Conservation (phyloP, 2,329 filamentous ascomycete species). For the Xylariaceae sp. region DNA sequence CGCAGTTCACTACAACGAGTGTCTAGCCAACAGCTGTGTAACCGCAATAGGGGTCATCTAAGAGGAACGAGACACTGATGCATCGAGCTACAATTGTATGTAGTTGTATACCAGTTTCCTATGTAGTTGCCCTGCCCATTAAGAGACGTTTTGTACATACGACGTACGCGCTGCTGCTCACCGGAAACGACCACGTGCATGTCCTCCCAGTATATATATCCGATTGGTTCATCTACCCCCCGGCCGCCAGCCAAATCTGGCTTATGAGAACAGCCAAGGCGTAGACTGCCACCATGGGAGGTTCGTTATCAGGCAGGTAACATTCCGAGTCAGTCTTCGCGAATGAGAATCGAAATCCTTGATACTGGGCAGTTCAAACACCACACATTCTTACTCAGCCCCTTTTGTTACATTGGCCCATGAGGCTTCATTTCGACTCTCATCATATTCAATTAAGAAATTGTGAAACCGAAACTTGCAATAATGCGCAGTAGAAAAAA, state of each 20-base stretch:
- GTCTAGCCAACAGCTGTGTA: neutral
- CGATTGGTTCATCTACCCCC: neutral
- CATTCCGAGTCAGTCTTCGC: too few relatives aligned
- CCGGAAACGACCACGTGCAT: neutral
- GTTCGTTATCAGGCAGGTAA: too few relatives aligned
- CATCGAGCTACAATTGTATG: neutral
- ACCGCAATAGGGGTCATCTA: neutral
- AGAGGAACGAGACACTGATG: neutral
- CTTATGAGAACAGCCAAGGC: neutral
- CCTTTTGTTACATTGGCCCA: too few relatives aligned
- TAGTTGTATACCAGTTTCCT: neutral
- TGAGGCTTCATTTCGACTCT: too few relatives aligned
- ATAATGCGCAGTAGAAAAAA: neutral
- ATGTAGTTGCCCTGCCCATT: neutral
- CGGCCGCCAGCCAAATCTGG: neutral
- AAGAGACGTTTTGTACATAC: too few relatives aligned
- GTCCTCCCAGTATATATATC: neutral
- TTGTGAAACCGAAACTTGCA: neutral
- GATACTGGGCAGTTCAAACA: neutral
- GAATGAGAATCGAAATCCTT: too few relatives aligned
- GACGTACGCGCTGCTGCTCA: too few relatives aligned
- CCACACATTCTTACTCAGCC: neutral
- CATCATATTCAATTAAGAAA: too few relatives aligned
- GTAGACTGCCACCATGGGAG: too few relatives aligned
- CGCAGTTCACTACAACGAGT: neutral